A percentile compares a stretch with the other conserved stretches of the same genome.
phyloP scores from a whole-genome alignment of 2,329 filamentous ascomycete species.

The Exophiala calicioides region DNA sequence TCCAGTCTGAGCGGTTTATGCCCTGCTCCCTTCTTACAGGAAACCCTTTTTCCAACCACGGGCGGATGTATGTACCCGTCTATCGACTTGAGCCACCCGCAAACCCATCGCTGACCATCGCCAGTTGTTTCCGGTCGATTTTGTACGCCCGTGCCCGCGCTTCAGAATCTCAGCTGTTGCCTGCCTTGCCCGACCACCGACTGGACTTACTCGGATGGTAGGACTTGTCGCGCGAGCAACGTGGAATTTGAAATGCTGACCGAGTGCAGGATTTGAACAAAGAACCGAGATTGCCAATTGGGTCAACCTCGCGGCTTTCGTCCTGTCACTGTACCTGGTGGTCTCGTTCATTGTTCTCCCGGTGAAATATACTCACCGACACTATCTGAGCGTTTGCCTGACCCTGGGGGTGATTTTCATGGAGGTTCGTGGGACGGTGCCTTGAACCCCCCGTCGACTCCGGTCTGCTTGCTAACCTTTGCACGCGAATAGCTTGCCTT shows the following conservation, averaged over 20 bases:
- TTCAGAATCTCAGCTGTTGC: conserved; percentile 67
- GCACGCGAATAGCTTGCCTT: conserved; percentile 75
- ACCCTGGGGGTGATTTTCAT: conserved; percentile 74
- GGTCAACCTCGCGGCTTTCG: conserved; percentile 73
- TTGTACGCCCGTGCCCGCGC: conserved; percentile 52
- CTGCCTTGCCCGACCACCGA: conserved; percentile 85
- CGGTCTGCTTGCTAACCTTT: conserved; percentile 17
- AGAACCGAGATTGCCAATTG: conserved; percentile 73
- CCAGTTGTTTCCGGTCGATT: conserved; percentile 63
- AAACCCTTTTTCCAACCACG: conserved; percentile 57
- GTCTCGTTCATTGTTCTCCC: conserved; percentile 78
- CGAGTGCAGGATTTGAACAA: conserved; percentile 48
- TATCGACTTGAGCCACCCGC: conserved; percentile 3
- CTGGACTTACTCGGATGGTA: conserved; percentile 67
- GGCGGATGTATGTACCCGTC: conserved; percentile 65
- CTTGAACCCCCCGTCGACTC: background rate
- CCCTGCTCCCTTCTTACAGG: conserved; percentile 69
- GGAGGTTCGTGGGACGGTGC: conserved; percentile 65
- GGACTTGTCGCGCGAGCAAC: background rate
- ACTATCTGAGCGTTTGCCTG: conserved; percentile 89
- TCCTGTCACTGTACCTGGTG: conserved; percentile 73
- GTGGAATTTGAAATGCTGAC: conserved; percentile 7
- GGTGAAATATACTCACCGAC: conserved; percentile 83
- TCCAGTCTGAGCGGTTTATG: conserved; percentile 53
- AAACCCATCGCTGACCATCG: conserved; percentile 35